A percentile compares a stretch with the other conserved stretches of the same genome.
Evolutionary conservation across 2,329 filamentous ascomycete species (phyloP).

Genomic region (Cladosporium sp.): DNA sequence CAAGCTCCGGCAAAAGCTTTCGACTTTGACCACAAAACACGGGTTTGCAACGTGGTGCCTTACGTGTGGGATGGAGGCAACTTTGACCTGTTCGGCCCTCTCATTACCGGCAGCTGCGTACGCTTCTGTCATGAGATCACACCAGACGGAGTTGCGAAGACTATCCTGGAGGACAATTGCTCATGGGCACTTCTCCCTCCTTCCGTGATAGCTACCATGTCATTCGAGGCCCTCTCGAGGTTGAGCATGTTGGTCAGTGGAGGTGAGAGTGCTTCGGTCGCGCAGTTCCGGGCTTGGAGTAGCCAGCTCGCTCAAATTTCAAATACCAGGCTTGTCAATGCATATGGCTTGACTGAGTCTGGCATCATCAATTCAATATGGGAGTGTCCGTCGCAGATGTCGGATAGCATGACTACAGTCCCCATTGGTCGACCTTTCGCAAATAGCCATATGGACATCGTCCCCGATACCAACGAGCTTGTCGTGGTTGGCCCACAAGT

Average conservation of each 20-base stretch:
- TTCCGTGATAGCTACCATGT: background rate
- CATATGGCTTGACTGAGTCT: background rate
- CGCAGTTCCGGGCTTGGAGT: background rate
- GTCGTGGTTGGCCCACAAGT: background rate
- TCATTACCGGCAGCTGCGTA: background rate
- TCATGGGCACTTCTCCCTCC: background rate
- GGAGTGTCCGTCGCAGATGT: background rate
- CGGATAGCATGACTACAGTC: background rate
- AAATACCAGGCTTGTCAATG: background rate
- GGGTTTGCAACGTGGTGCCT: background rate
- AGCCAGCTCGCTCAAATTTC: background rate
- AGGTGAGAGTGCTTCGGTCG: background rate
- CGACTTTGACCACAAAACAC: background rate
- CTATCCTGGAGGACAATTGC: background rate
- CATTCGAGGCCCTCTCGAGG: background rate
- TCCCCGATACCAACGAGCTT: background rate
- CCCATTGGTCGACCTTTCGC: background rate
- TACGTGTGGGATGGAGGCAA: background rate
- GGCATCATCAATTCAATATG: background rate
- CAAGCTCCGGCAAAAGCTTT: background rate
- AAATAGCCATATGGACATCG: background rate
- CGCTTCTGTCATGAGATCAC: background rate
- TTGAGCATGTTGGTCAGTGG: background rate
- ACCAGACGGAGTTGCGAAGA: background rate
- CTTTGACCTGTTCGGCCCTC: background rate